Evolutionary conservation across 441 rosid genomes (phyloP).

Genomic region (Croton laevigatus): DNA sequence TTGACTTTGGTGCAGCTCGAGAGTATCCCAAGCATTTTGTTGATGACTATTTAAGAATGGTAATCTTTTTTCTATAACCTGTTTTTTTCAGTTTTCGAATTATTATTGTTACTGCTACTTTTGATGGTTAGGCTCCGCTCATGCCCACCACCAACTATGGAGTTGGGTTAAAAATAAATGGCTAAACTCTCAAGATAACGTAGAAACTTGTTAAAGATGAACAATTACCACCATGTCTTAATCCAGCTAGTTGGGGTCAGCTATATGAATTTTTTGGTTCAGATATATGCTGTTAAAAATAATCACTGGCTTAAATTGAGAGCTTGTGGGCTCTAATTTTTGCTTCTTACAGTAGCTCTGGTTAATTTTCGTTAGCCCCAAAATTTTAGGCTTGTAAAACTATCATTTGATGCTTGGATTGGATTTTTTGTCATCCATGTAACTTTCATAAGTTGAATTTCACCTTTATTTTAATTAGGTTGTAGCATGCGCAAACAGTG

Average conservation of each 20-base stretch:
- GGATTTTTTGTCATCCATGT: neutral
- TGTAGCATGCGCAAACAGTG: conserved; percentile 75
- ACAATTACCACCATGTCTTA: too few species aligned
- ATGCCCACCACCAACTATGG: neutral
- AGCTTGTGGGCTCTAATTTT: neutral
- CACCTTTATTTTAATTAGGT: conserved; percentile 43
- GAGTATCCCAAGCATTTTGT: conserved; percentile 80
- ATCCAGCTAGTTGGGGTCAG: too few species aligned
- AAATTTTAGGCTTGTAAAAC: neutral
- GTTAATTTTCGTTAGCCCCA: too few species aligned
- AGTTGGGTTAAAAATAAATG: neutral
- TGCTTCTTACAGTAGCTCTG: neutral
- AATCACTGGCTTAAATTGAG: neutral
- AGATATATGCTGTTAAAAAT: neutral
- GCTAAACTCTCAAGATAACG: neutral
- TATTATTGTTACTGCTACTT: neutral
- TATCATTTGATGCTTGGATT: neutral
- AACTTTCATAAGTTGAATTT: conserved; percentile 2
- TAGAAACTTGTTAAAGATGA: neutral
- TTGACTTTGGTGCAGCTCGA: conserved; percentile 95
- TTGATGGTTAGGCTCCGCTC: neutral
- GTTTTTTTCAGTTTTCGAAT: neutral
- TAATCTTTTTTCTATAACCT: conserved; percentile 25
- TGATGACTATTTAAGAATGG: conserved; percentile 88
- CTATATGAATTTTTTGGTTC: too few species aligned